Evolutionary conservation across 2,329 filamentous ascomycete species (phyloP).

Genomic region (Dryadomyces quercivorus): DNA sequence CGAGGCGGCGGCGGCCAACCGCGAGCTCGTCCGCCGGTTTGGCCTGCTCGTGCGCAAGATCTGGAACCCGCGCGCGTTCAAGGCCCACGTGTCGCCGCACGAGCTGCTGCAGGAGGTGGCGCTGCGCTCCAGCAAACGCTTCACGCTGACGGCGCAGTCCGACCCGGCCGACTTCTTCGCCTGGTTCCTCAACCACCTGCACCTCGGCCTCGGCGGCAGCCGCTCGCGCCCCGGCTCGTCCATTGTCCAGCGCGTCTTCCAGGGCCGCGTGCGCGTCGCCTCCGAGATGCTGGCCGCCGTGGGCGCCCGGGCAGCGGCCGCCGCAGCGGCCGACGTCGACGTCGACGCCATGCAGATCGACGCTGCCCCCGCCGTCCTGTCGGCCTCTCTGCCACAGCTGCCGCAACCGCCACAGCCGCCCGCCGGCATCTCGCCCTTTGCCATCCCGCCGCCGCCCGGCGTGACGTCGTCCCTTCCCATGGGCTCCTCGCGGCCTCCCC

Average conservation of each 20-base stretch:
- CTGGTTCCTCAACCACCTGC: slow-evolving; percentile 95
- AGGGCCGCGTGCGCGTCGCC: slow-evolving; percentile 83
- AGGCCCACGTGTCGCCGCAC: slow-evolving; percentile 91
- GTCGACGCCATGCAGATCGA: slow-evolving; percentile 10
- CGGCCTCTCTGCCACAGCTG: not conserved
- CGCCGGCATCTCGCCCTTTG: not conserved
- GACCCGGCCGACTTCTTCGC: slow-evolving; percentile 94
- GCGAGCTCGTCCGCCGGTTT: slow-evolving; percentile 79
- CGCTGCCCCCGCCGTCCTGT: not conserved
- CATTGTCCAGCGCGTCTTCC: slow-evolving; percentile 86
- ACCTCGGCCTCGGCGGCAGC: slow-evolving; percentile 80
- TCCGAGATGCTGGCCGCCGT: slow-evolving; percentile 46
- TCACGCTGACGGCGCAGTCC: slow-evolving; percentile 79
- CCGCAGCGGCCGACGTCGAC: slow-evolving; percentile 4
- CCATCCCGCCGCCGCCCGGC: slow-evolving; percentile 5
- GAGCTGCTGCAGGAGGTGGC: slow-evolving; percentile 93
- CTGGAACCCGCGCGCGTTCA: slow-evolving; percentile 95
- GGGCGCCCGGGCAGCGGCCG: slow-evolving; percentile 8
- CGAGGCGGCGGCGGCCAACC: slow-evolving; percentile 25
- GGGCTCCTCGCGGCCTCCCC: not conserved
- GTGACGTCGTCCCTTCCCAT: not conserved
- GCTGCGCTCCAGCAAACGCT: slow-evolving; percentile 80
- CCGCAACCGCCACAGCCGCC: not conserved
- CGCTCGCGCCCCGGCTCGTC: slow-evolving; percentile 74
- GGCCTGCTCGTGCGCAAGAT: slow-evolving; percentile 89